Evolutionary conservation across 1,284 basidiomycete genomes (phyloP), one percentile per base, ranked within the genome.

Genomic region (Ceratobasidium theobromae): DNA sequence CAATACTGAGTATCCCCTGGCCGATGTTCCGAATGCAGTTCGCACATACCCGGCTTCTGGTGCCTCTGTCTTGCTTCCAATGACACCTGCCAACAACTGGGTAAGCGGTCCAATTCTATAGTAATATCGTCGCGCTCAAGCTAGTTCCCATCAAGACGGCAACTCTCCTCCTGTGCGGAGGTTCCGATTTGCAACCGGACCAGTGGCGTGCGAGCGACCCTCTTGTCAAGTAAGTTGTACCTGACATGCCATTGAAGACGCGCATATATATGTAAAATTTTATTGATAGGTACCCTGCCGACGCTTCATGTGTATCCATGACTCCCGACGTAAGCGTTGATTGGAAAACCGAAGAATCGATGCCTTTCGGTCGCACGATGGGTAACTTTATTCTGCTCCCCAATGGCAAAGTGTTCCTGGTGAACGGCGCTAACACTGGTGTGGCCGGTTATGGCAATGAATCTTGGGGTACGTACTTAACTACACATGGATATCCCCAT

Each of bases 11-110:
- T 86, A 77, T 14, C 75, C 77, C 23, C 76, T 87, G 18, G 38
- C 55, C 8, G 54, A 58, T 32, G 32, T 66, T 16, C 46, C 55
- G 25, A 74, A 82, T 65, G 86, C 84, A 73, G 82, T 85, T 46
- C 88, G 93, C 66, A 92, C 95, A 32, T 98, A 98, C 79, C 95
- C 95, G 41, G 95, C 91, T 0, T 95, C 93, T 0, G 95, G 88
- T 65, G 95, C 90, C 8, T 86, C 85, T 0, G 91, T 89, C 58
- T 94, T 98, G 92, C 79, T 96, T 4, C 95, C 95, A 1, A 80
- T 98, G 41, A 95, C 91, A 0, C 91, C 92, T 3, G 86, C 82
- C 64, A 96, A 97, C 81, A 88, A 92, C 77, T 98, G 86, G 80
- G 58, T 52, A 38, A 18, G 58, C 8, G 6, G 6, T 21, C 18